phyloP scores from a whole-genome alignment of 176 grass and related monocot species.

The Avena insularis region DNA sequence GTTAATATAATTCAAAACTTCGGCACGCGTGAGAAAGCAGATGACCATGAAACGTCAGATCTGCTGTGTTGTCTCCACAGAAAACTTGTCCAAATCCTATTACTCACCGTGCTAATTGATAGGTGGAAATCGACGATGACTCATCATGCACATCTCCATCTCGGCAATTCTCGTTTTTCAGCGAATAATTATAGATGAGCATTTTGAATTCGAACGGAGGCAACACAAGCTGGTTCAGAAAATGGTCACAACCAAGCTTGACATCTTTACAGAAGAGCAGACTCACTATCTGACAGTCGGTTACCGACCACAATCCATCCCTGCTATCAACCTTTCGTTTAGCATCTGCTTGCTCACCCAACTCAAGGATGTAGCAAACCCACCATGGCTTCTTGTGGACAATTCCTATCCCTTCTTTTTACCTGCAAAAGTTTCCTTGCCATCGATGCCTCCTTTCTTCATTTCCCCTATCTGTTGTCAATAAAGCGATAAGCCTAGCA shows the following conservation, averaged over 20 bases:
- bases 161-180: constrained; percentile 25
- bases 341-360: constrained; percentile 49
- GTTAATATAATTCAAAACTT: constrained; percentile 20
- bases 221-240: constrained; percentile 37
- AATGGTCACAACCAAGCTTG: constrained; percentile 38
- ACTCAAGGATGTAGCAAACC: constrained; percentile 49
- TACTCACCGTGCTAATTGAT: constrained; percentile 32
- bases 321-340: constrained; percentile 34
- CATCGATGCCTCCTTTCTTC: constrained; percentile 43
- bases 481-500: constrained; percentile 36
- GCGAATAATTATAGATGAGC: not conserved
- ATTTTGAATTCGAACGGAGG: constrained; percentile 1
- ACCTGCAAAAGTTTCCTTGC: constrained; percentile 52
- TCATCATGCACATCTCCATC: constrained; percentile 42
- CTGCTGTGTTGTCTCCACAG: not conserved
- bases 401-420: constrained; percentile 48
- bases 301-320: constrained; percentile 45
- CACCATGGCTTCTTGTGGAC: constrained; percentile 43
- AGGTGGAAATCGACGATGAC: constrained; percentile 24
- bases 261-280: constrained; percentile 38
- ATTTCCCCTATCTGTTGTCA: not conserved
- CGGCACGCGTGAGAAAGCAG: constrained; percentile 16
- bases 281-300: constrained; percentile 37
- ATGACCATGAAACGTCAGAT: constrained; percentile 22
- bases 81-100: constrained; percentile 28